Percentiles rank a stretch among this genome's conserved stretches.
Conservation (phyloP, 73 alveolate species). For the Paramecium bursaria region DNA sequence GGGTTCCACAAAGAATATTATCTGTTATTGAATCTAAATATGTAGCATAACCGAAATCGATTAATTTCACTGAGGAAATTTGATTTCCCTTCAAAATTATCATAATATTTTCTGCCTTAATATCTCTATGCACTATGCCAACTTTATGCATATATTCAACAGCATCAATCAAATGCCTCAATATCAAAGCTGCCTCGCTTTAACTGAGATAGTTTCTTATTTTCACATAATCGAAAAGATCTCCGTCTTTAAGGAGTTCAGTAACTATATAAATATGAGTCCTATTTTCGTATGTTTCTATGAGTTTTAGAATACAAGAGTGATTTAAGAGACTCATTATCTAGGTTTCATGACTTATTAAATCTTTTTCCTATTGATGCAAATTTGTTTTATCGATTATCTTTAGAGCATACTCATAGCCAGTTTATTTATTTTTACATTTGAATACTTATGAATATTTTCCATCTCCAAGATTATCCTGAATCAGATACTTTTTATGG, state of each 20-base stretch:
- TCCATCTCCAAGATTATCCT: slow-evolving; percentile 35
- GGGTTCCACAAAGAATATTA: slow-evolving; percentile 59
- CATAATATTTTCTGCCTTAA: slow-evolving; percentile 79
- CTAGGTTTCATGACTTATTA: slow-evolving; percentile 37
- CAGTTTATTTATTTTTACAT: slow-evolving; percentile 15
- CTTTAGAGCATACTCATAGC: slow-evolving; percentile 11
- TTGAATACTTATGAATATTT: slow-evolving; percentile 1
- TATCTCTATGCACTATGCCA: slow-evolving; percentile 81
- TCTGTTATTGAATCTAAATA: slow-evolving; percentile 2
- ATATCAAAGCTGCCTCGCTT: slow-evolving; percentile 53
- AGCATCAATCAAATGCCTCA: slow-evolving; percentile 68
- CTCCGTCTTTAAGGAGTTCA: slow-evolving; percentile 51
- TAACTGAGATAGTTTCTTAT: slow-evolving; percentile 10
- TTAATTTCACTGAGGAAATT: slow-evolving; percentile 15
- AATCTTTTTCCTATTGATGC: not conserved
- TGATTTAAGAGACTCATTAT: slow-evolving; percentile 38
- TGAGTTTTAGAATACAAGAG: slow-evolving; percentile 21
- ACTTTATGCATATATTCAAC: slow-evolving; percentile 67
- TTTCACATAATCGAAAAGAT: slow-evolving; percentile 32
- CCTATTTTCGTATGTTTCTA: slow-evolving; percentile 45
- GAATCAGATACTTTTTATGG: slow-evolving; percentile 20
- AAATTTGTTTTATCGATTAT: slow-evolving; percentile 7
- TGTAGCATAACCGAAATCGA: slow-evolving; percentile 64
- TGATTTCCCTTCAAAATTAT: not conserved
- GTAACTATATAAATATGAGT: slow-evolving; percentile 43